Conservation (phyloP, 352 stramenopile genomes). For the Peronosclerospora sorghi region DNA sequence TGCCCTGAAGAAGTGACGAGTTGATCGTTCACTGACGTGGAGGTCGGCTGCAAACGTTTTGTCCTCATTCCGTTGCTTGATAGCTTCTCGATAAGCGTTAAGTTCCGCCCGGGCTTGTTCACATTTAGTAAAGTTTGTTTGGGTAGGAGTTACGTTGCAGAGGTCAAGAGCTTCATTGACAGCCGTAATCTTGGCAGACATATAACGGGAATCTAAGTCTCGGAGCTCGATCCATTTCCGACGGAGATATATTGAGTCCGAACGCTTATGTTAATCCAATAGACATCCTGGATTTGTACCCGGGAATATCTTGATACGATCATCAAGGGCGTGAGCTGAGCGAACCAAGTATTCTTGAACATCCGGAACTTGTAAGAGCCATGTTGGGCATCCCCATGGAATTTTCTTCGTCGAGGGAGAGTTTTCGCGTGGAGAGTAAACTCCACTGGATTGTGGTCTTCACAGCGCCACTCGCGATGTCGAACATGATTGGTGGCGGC, state of each 20-base stretch:
- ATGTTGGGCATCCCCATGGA: conserved; percentile 1
- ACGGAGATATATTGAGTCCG: conserved; percentile 7
- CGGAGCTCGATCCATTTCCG: conserved; percentile 2
- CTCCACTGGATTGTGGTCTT: conserved; percentile 7
- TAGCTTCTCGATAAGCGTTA: neutral
- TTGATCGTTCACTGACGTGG: conserved; percentile 4
- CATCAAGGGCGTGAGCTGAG: neutral
- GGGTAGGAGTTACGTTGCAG: neutral
- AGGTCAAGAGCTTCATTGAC: conserved; percentile 7
- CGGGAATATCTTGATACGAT: conserved; percentile 2
- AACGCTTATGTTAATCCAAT: conserved; percentile 9
- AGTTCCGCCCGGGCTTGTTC: neutral
- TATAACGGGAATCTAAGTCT: neutral
- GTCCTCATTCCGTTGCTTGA: conserved; percentile 5
- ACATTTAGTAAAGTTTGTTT: neutral
- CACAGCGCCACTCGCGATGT: conserved; percentile 8
- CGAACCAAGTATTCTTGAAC: neutral
- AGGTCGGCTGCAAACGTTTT: conserved; percentile 10
- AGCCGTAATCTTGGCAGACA: neutral
- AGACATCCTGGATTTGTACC: conserved; percentile 7
- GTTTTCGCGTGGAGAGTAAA: conserved; percentile 1
- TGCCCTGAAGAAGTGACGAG: conserved; percentile 3
- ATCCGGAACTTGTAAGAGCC: neutral
- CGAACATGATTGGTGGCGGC: neutral
- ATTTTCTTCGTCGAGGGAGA: neutral